phyloP scores from a whole-genome alignment of 2,329 filamentous ascomycete species.

The Achaetomium macrosporum region DNA sequence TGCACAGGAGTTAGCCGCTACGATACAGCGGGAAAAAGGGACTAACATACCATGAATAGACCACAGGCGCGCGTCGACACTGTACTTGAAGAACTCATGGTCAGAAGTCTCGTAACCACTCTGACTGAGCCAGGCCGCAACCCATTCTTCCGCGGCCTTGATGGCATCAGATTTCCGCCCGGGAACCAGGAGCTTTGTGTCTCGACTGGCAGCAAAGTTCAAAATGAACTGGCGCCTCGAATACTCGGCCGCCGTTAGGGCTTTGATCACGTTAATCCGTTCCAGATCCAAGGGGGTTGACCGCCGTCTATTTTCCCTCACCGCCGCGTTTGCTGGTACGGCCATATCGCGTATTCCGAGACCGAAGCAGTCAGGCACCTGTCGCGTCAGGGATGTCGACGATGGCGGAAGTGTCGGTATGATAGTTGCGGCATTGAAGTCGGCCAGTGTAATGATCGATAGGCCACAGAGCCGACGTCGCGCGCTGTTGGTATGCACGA shows the following conservation, averaged over 20 bases:
- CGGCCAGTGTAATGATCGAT: not conserved
- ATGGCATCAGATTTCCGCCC: slow-evolving; percentile 23
- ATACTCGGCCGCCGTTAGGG: slow-evolving; percentile 24
- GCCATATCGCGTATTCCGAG: slow-evolving; percentile 8
- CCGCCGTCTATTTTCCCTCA: slow-evolving; percentile 21
- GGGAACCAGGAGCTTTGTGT: slow-evolving; percentile 22
- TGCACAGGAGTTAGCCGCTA: slow-evolving; percentile 10
- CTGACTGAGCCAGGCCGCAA: slow-evolving; percentile 17
- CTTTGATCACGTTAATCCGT: slow-evolving; percentile 23
- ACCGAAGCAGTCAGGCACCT: not conserved
- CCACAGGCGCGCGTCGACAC: slow-evolving; percentile 22
- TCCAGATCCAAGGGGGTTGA: slow-evolving; percentile 19
- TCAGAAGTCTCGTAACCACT: slow-evolving; percentile 14
- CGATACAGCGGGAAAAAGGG: not conserved
- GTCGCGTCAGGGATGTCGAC: slow-evolving; percentile 13
- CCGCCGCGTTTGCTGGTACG: slow-evolving; percentile 21
- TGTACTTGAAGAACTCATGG: slow-evolving; percentile 24
- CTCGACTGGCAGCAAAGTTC: slow-evolving; percentile 23
- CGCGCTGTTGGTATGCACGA: not conserved
- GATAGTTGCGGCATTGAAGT: slow-evolving; percentile 15
- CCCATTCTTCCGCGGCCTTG: slow-evolving; percentile 25
- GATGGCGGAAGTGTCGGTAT: slow-evolving; percentile 16
- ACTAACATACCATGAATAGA: slow-evolving; percentile 15
- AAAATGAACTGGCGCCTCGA: slow-evolving; percentile 25
- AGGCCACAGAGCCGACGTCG: not conserved